These are phyloP conservation scores for Turnera subulata DNA, from an alignment of 345 rosid genomes.

Conservation along the genomic window DNA sequence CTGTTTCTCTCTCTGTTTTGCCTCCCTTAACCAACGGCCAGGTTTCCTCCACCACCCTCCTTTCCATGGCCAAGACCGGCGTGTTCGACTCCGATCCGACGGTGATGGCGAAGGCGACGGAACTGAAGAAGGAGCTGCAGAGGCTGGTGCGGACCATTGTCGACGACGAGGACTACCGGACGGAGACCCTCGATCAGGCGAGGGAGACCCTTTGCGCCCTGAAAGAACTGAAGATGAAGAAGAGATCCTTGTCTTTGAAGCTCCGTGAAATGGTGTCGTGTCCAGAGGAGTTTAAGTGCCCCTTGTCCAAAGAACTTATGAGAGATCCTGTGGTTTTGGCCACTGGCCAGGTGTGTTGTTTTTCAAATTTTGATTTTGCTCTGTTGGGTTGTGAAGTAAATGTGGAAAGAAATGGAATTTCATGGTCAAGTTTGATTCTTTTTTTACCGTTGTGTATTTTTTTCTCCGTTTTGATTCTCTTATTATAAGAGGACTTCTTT, in stretches of 20 bases:
- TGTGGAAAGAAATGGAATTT: background rate
- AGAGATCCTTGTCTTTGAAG: slow-evolving; percentile 49
- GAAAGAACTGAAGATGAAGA: slow-evolving; percentile 45
- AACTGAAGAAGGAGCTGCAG: slow-evolving; percentile 66
- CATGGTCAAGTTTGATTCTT: background rate
- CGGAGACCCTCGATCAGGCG: slow-evolving; percentile 62
- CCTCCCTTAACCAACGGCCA: background rate
- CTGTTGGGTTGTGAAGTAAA: slow-evolving; percentile 16
- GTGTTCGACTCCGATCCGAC: slow-evolving; percentile 58
- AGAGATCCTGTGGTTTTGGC: slow-evolving; percentile 87
- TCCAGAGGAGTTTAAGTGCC: slow-evolving; percentile 84
- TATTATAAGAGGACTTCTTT: background rate
- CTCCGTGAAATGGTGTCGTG: slow-evolving; percentile 41
- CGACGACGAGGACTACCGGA: slow-evolving; percentile 56
- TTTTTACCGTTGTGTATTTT: background rate
- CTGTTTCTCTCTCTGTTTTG: too few species aligned
- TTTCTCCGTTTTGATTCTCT: background rate
- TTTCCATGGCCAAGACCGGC: slow-evolving; percentile 27
- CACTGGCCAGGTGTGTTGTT: slow-evolving; percentile 70
- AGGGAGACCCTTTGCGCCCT: slow-evolving; percentile 52
- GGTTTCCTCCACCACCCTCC: background rate
- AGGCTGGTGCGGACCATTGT: slow-evolving; percentile 56
- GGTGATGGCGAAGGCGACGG: slow-evolving; percentile 50
- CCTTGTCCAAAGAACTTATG: slow-evolving; percentile 84
- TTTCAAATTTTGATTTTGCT: background rate